Percentiles rank a stretch among this genome's conserved stretches.
Evolutionary conservation across 768 basidiomycete genomes (phyloP).

Genomic region (Lactarius tabidus): DNA sequence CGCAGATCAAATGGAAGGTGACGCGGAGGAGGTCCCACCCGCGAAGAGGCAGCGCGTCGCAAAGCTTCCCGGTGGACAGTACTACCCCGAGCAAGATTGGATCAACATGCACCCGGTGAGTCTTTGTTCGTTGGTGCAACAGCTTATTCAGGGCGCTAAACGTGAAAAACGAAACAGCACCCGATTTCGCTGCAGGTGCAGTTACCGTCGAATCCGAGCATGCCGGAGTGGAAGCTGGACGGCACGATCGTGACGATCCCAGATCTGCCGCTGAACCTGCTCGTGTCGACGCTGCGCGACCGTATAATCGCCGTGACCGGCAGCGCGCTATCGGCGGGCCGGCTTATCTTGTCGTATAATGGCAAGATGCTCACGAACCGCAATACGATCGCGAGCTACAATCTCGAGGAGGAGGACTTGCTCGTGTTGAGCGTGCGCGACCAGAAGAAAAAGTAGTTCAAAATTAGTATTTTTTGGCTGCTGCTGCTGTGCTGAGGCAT

Average conservation of each 20-base stretch:
- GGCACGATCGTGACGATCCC: conserved; percentile 72
- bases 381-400: conserved; percentile 79
- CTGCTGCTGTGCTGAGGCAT: too few species aligned
- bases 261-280: conserved; percentile 77
- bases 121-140: conserved; percentile 20
- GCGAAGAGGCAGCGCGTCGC: conserved; percentile 86
- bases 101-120: conserved; percentile 80
- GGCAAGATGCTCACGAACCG: conserved; percentile 87
- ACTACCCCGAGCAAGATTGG: conserved; percentile 90
- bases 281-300: conserved; percentile 88
- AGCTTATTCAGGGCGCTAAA: conserved; percentile 4
- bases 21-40: conserved; percentile 61
- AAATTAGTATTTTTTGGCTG: too few species aligned
- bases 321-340: conserved; percentile 73
- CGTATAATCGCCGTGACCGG: conserved; percentile 77
- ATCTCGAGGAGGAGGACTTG: conserved; percentile 87
- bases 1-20: conserved; percentile 78
- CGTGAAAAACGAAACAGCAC: conserved; percentile 44
- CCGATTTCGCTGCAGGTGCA: conserved; percentile 84
- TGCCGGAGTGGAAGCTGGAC: conserved; percentile 92
- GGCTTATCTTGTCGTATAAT: conserved; percentile 72
- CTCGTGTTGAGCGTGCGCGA: conserved; percentile 75
- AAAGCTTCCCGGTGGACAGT: conserved; percentile 77
- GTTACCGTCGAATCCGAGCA: conserved; percentile 74
- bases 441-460: conserved; percentile 62